Evolutionary conservation across 2,329 filamentous ascomycete genomes (phyloP).

Genomic region (Neonectria ditissima): DNA sequence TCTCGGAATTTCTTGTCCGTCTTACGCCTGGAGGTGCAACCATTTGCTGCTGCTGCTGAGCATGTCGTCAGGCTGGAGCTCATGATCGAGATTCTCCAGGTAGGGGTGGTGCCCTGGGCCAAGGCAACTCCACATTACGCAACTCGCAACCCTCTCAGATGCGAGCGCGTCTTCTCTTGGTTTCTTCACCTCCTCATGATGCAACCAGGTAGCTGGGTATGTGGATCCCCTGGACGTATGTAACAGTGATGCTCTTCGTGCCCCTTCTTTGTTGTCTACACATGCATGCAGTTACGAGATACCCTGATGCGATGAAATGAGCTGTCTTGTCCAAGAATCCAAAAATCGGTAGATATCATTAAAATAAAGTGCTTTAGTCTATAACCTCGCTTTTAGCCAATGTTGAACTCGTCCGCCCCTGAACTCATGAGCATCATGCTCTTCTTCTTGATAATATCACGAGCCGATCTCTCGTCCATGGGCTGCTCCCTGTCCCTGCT

Average conservation of each 20-base stretch:
- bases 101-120: slow-evolving; percentile 20
- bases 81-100: slow-evolving; percentile 26
- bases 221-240: not conserved
- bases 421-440: slow-evolving; percentile 75
- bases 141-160: slow-evolving; percentile 9
- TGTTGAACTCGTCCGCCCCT: slow-evolving; percentile 75
- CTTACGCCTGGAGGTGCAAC: slow-evolving; percentile 18
- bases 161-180: not conserved
- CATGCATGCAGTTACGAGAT: not conserved
- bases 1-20: slow-evolving; percentile 36
- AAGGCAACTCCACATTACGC: slow-evolving; percentile 11
- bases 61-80: slow-evolving; percentile 20
- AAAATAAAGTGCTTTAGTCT: slow-evolving; percentile 2
- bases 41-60: not conserved
- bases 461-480: slow-evolving; percentile 48
- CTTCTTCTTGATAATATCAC: slow-evolving; percentile 67
- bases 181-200: slow-evolving; percentile 13
- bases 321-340: not conserved
- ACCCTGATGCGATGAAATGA: not conserved
- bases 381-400: slow-evolving; percentile 59
- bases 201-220: not conserved
- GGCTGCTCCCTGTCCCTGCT: slow-evolving; percentile 52
- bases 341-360: not conserved
- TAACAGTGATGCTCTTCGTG: slow-evolving; percentile 23
- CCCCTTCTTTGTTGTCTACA: not conserved